Conservation (phyloP, 2,329 filamentous ascomycete genomes). For the Tympanopsis confertula region DNA sequence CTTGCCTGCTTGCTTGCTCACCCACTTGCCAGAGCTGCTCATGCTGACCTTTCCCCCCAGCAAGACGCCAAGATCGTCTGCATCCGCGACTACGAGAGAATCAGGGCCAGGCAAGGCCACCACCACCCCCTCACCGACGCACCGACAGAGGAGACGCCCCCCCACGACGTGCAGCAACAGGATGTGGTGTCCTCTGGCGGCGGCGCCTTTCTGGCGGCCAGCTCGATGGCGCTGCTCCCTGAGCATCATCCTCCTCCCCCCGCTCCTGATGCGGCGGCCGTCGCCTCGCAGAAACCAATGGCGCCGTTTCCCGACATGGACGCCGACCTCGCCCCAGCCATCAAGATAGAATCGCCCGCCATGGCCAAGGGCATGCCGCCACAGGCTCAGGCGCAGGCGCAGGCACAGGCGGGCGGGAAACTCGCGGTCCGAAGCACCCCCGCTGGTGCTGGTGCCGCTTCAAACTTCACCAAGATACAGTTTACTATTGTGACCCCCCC, state of each 20-base stretch:
- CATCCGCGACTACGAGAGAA: neutral
- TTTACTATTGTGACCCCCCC: neutral
- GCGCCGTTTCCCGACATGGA: conserved; percentile 47
- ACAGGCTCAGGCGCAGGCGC: conserved; percentile 6
- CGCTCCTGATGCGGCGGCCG: conserved; percentile 17
- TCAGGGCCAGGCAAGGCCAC: conserved; percentile 9
- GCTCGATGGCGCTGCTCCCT: conserved; percentile 37
- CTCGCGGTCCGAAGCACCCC: neutral
- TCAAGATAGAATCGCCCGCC: conserved; percentile 9
- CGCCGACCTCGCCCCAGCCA: conserved; percentile 18
- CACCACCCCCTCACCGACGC: conserved; percentile 4
- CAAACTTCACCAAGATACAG: neutral
- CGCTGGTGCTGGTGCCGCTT: neutral
- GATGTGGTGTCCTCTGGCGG: neutral
- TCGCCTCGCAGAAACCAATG: conserved; percentile 22
- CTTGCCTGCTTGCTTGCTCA: neutral
- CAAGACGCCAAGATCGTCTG: neutral
- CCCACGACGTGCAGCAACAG: neutral
- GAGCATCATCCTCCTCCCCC: conserved; percentile 15
- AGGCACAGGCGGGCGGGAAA: too few species aligned
- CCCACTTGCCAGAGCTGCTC: neutral
- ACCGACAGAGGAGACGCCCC: conserved; percentile 9
- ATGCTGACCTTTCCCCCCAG: neutral
- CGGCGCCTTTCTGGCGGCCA: conserved; percentile 2
- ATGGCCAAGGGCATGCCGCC: conserved; percentile 4